Conservation (phyloP, 2,329 filamentous ascomycete genomes). For the Zymoseptoria pseudotritici region DNA sequence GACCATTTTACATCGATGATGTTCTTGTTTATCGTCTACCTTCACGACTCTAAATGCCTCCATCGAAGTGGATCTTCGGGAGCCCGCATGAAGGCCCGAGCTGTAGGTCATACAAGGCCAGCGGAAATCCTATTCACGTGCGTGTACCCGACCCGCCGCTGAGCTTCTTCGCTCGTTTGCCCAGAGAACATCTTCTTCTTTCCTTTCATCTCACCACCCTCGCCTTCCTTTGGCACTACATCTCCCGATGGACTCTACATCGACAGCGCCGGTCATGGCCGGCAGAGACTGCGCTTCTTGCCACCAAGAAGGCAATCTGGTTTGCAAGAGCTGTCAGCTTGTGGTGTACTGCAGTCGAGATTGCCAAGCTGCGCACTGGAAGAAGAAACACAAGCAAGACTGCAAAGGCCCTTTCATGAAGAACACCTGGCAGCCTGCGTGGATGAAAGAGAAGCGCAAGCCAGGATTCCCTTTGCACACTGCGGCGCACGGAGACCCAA, state of each 20-base stretch:
- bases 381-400: slow-evolving; percentile 19
- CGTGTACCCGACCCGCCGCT: too few relatives aligned
- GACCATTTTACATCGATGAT: too few relatives aligned
- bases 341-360: slow-evolving; percentile 25
- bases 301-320: not conserved
- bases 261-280: not conserved
- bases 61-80: not conserved
- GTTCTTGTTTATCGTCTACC: too few relatives aligned
- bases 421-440: slow-evolving; percentile 24
- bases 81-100: not conserved
- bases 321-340: not conserved
- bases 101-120: not conserved
- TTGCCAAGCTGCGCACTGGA: slow-evolving; percentile 27
- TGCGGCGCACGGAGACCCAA: too few relatives aligned
- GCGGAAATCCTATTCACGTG: not conserved
- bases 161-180: too few relatives aligned
- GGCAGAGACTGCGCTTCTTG: not conserved
- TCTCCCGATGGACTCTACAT: too few relatives aligned
- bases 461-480: slow-evolving; percentile 12
- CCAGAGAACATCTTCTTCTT: too few relatives aligned
- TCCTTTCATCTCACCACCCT: too few relatives aligned
- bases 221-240: too few relatives aligned
- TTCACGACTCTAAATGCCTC: not conserved
- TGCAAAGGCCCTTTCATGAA: slow-evolving; percentile 25
- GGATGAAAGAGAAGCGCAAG: slow-evolving; percentile 19